Conservation (phyloP, 805 yeast genomes). For the Myxozyma mucilagina region DNA sequence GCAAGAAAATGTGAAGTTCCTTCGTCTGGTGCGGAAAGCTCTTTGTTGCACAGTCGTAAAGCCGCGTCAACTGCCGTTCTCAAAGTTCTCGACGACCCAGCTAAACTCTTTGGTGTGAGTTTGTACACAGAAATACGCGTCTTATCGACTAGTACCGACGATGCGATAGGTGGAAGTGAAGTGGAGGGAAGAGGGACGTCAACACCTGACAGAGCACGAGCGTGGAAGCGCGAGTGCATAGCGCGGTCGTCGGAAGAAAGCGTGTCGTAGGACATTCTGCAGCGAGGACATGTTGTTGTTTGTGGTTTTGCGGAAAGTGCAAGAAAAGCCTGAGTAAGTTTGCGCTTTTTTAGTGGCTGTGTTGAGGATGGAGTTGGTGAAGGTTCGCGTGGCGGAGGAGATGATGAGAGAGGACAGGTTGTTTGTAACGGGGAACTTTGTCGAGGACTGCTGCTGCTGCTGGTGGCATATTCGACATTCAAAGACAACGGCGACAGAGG, state of each 20-base stretch:
- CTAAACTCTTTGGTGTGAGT: conserved; percentile 1
- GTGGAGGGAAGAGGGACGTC: conserved; percentile 40
- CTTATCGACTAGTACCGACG: background rate
- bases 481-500: background rate
- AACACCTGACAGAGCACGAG: conserved; percentile 47
- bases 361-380: background rate
- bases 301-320: conserved; percentile 24
- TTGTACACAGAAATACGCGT: background rate
- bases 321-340: conserved; percentile 28
- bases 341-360: background rate
- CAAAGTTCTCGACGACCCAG: conserved; percentile 26
- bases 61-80: conserved; percentile 39
- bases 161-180: background rate
- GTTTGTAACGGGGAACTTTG: background rate
- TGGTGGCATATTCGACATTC: too few relatives aligned
- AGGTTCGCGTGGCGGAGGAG: background rate
- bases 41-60: conserved; percentile 51
- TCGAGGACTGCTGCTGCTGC: background rate
- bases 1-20: conserved; percentile 2
- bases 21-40: conserved; percentile 51
- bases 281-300: conserved; percentile 46
- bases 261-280: conserved; percentile 56
- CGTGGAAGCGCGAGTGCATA: conserved; percentile 53
- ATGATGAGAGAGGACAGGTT: background rate
- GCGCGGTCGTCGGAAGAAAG: conserved; percentile 45